Evolutionary conservation across 169 alveolate species (phyloP).

Genomic region (Plasmodium vivax): DNA sequence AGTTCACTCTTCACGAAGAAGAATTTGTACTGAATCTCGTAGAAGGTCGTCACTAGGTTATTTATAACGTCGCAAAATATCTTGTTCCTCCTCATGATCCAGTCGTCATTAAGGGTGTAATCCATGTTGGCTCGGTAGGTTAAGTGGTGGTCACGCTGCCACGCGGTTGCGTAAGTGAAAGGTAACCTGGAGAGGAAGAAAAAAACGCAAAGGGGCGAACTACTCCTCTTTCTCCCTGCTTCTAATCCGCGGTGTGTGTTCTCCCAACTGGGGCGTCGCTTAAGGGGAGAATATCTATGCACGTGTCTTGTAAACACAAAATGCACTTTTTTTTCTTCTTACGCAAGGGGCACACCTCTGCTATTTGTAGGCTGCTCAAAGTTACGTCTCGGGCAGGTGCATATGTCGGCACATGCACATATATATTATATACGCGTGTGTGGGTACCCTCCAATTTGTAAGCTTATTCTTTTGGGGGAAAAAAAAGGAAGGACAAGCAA

Average conservation of each 20-base stretch:
- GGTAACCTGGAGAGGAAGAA: neutral
- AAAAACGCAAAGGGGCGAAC: neutral
- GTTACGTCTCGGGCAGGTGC: neutral
- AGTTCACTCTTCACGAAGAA: constrained; percentile 23
- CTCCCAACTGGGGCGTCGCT: neutral
- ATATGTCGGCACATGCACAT: neutral
- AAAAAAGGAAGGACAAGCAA: neutral
- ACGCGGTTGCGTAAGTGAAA: neutral
- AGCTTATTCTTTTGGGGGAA: neutral
- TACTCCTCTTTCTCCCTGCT: neutral
- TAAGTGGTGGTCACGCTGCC: no score
- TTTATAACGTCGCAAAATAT: constrained; percentile 31
- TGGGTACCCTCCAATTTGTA: neutral
- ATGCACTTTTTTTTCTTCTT: neutral
- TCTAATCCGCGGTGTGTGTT: neutral
- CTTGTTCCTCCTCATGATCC: constrained; percentile 25
- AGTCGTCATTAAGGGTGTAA: constrained; percentile 13
- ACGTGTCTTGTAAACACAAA: neutral
- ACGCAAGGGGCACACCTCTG: neutral
- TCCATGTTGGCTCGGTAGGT: neutral
- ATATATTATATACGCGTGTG: neutral
- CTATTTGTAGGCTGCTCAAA: neutral
- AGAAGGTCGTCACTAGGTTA: constrained; percentile 18
- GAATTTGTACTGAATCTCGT: constrained; percentile 34
- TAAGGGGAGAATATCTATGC: neutral